Evolutionary conservation across 176 grass and related monocot species (phyloP), one percentile per base, ranked within the genome.

Genomic region (Aechmea fasciata): DNA sequence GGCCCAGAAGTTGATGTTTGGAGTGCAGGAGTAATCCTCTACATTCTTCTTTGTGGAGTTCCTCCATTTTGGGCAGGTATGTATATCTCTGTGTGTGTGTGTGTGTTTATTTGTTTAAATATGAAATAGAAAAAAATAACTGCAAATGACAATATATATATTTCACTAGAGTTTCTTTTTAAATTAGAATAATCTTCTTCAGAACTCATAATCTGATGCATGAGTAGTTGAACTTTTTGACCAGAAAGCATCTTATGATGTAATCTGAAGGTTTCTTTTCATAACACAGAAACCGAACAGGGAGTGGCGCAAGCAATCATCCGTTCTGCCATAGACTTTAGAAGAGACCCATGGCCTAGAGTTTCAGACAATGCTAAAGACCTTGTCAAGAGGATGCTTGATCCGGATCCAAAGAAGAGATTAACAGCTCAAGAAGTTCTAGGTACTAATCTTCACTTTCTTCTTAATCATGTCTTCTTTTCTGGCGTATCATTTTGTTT

Each of bases 41-140:
- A 94, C 57, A 90, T 99, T 71, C 87, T 99, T 49, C 87, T 99
- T 48, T 94, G 95, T 29, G 95, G 95, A 3, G 87, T 99, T 61
- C 95, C 90, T 73, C 95, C 95, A 71, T 99, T 99, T 57, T 99
- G 90, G 95, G 84, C 95, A 67, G 95, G 95, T 99, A 85, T 81
- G 10, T 71, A 83, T 86, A 51, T 68, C 2, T 71, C 3, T 33
- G 29, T 33, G 29, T 33, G 29, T 0, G 3, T 6, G 29, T 6
- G 29, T 0, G 29, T 33, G 29, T 29, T 2, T 29, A 29, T 29
- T 29, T 33, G 29, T 33, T 33, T 33, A 6, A 33, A 33, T 33
- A 2, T 33, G 29, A 33, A 33, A 33, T 33, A 33, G 29, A 33
- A 6, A 33, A 3, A 33, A 33, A 33, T 2, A 52, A 11, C 23